A percentile compares a stretch with the other conserved stretches of the same genome.
These are phyloP conservation scores for Xanthoconium purpureum DNA, from an alignment of 768 basidiomycete genomes.

Conservation along the genomic window DNA sequence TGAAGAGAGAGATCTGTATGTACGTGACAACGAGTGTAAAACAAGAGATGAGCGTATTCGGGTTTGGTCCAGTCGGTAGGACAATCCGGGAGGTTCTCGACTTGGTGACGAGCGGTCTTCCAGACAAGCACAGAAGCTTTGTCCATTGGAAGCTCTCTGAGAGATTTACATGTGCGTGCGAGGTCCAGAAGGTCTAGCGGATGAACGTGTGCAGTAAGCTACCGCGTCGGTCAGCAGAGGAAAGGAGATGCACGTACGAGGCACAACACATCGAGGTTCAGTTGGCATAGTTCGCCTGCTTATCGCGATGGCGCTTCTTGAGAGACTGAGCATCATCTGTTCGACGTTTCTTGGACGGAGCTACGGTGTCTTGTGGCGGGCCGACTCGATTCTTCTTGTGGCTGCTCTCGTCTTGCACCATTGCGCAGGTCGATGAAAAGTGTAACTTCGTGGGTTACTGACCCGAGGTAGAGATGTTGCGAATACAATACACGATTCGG, in stretches of 20 bases:
- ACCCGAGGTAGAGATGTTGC: no score
- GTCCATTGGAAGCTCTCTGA: not conserved
- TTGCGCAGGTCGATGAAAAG: not conserved
- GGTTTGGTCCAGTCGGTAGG: not conserved
- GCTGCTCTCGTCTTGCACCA: not conserved
- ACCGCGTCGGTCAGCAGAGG: not conserved
- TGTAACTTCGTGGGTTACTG: no score
- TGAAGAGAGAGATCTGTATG: no score
- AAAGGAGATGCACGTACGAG: slow-evolving; percentile 1
- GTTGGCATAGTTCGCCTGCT: not conserved
- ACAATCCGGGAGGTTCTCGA: not conserved
- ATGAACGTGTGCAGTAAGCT: not conserved
- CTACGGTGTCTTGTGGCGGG: no score
- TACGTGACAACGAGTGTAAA: not conserved
- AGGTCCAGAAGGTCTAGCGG: not conserved
- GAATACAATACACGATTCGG: no score
- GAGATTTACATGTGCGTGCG: not conserved
- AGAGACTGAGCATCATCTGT: no score
- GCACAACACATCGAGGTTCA: slow-evolving; percentile 15
- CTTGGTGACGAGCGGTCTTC: not conserved
- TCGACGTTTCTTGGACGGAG: not conserved
- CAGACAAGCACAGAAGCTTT: not conserved
- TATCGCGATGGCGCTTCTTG: not conserved
- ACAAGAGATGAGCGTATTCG: not conserved
- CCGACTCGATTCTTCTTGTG: not conserved